Percentiles rank a stretch among this genome's conserved stretches.
These are phyloP conservation scores for Saccharum officinarum DNA, from an alignment of 176 grass and related monocot species.

Conservation along the genomic window DNA sequence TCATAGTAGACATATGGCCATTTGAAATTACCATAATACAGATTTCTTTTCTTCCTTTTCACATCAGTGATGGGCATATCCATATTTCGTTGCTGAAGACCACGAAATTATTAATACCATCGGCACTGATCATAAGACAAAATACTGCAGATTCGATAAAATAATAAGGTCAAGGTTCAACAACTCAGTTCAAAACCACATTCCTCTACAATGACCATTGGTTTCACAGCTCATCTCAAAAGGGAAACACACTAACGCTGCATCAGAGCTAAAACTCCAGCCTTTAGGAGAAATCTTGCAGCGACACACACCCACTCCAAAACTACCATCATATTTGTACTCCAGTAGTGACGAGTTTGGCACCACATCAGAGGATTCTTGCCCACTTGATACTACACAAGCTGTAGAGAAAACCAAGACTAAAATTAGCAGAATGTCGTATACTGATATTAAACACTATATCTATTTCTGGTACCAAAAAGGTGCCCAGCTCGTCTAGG, in stretches of 20 bases:
- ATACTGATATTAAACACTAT: neutral
- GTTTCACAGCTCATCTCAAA: neutral
- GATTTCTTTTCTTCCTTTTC: no score
- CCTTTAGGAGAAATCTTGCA: neutral
- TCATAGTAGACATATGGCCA: no score
- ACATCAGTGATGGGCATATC: no score
- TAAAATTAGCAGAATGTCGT: neutral
- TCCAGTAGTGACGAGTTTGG: neutral
- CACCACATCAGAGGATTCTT: neutral
- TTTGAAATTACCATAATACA: no score
- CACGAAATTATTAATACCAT: no score
- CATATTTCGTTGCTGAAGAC: no score
- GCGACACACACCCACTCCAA: neutral
- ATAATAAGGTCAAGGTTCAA: no score
- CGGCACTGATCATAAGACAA: no score
- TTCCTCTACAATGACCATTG: neutral
- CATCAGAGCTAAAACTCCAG: neutral
- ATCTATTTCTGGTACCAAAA: neutral
- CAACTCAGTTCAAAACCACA: neutral
- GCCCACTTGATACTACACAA: neutral
- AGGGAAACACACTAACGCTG: neutral
- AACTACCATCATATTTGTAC: neutral
- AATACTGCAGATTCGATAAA: no score
- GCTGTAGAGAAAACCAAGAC: conserved; percentile 10
- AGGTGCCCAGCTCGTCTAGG: neutral